These are phyloP conservation scores for Iris macrosiphon DNA, from an alignment of 106 monocot species.

Conservation along the genomic window DNA sequence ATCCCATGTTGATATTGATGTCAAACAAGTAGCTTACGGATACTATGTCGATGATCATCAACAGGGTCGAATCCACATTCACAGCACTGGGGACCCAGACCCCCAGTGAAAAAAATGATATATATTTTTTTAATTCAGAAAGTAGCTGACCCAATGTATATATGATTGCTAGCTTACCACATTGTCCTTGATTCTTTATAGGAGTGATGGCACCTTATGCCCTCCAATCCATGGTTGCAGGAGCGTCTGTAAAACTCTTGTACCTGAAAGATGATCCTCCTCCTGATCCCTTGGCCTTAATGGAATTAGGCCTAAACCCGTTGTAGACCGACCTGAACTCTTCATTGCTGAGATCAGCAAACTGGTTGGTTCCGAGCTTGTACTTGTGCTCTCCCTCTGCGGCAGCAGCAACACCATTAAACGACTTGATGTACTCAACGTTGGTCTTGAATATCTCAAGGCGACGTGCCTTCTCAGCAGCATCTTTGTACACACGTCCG, in stretches of 20 bases:
- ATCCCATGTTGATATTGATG: no score
- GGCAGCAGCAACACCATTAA: no score
- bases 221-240: not conserved
- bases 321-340: slow-evolving; percentile 1
- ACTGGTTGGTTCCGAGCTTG: not conserved
- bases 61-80: no score
- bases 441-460: slow-evolving; percentile 5
- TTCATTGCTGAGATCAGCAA: slow-evolving; percentile 7
- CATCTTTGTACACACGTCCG: slow-evolving; percentile 5
- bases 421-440: slow-evolving; percentile 1
- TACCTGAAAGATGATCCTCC: not conserved
- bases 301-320: not conserved
- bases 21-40: no score
- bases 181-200: no score
- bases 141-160: no score
- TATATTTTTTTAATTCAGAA: no score
- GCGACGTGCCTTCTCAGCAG: not conserved
- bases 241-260: not conserved
- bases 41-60: no score
- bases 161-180: no score
- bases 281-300: no score
- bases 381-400: not conserved
- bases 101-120: no score
- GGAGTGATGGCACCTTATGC: not conserved
- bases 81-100: no score